Evolutionary conservation across 257 asterid species (phyloP), one percentile per base, ranked within the genome.

Genomic region (Verbena officinalis): DNA sequence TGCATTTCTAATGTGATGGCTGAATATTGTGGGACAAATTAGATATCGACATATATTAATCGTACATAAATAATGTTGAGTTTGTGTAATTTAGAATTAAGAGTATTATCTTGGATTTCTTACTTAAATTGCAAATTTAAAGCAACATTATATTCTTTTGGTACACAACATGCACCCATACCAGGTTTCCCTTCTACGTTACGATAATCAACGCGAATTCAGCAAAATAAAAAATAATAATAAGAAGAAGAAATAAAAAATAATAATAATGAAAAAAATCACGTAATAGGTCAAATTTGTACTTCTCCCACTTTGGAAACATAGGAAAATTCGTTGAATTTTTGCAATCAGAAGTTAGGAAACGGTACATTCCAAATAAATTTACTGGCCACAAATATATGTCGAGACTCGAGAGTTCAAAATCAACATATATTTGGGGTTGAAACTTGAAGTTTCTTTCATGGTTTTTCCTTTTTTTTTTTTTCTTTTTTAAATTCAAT

Each of bases 121-220:
- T 14, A 15, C 50, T 16, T 44, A 9, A 44, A 12, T 44, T 46
- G 7, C 5, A 15, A 44, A 44, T 44, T 7, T 46, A 22, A 19
- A 19, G 53, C 53, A 46, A 16, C 53, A 46, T 16, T 46, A 46
- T 46, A n/a, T n/a, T n/a, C n/a, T n/a, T n/a, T n/a, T n/a, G n/a
- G n/a, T n/a, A n/a, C n/a, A n/a, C n/a, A n/a, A n/a, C n/a, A n/a
- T n/a, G n/a, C n/a, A n/a, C n/a, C n/a, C n/a, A n/a, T n/a, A n/a
- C n/a, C n/a, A n/a, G n/a, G n/a, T n/a, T n/a, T n/a, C n/a, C n/a
- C n/a, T n/a, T n/a, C n/a, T n/a, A n/a, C n/a, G n/a, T n/a, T n/a
- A n/a, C n/a, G n/a, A n/a, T n/a, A n/a, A n/a, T n/a, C n/a, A n/a
- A n/a, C n/a, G n/a, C n/a, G n/a, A n/a, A n/a, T n/a, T n/a, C n/a